A percentile compares a stretch with the other conserved stretches of the same genome.
These are phyloP conservation scores for Dryadomyces quercus-mongolicae DNA, from an alignment of 2,329 filamentous ascomycete species.

Conservation along the genomic window DNA sequence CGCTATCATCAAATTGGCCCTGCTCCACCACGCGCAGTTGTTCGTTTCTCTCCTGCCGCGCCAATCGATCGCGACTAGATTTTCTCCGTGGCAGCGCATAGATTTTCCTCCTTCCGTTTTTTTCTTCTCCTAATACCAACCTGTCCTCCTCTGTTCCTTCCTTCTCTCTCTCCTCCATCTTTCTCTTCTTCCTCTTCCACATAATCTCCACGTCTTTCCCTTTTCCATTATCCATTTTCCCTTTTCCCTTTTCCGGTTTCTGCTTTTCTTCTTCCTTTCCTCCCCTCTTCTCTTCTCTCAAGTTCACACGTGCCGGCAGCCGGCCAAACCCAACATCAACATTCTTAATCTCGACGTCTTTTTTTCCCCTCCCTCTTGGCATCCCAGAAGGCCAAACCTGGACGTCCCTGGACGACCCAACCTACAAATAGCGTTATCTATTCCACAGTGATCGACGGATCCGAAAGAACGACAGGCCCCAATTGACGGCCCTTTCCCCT, in stretches of 20 bases:
- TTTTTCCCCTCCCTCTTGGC: not conserved
- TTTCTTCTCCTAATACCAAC: not conserved
- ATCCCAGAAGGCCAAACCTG: too few species aligned
- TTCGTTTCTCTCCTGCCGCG: not conserved
- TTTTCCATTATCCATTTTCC: not conserved
- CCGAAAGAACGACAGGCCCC: not conserved
- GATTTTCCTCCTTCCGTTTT: not conserved
- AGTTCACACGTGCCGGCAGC: too few species aligned
- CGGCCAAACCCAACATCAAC: not conserved
- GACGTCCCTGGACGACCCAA: not conserved
- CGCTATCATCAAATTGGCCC: not conserved
- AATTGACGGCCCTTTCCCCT: not conserved
- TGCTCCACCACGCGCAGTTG: not conserved
- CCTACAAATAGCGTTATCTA: not conserved
- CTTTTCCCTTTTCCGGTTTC: not conserved
- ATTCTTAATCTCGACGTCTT: not conserved
- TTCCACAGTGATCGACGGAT: not conserved
- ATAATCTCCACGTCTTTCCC: not conserved
- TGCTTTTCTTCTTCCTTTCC: too few species aligned
- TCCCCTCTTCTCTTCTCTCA: too few species aligned
- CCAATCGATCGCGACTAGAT: slow-evolving; percentile 2
- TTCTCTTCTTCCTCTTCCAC: not conserved
- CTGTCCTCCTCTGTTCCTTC: not conserved
- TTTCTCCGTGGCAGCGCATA: not conserved
- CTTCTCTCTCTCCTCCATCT: not conserved